These are phyloP conservation scores for Bassia scoparia DNA, from an alignment of 148 eudicot species.

Conservation along the genomic window DNA sequence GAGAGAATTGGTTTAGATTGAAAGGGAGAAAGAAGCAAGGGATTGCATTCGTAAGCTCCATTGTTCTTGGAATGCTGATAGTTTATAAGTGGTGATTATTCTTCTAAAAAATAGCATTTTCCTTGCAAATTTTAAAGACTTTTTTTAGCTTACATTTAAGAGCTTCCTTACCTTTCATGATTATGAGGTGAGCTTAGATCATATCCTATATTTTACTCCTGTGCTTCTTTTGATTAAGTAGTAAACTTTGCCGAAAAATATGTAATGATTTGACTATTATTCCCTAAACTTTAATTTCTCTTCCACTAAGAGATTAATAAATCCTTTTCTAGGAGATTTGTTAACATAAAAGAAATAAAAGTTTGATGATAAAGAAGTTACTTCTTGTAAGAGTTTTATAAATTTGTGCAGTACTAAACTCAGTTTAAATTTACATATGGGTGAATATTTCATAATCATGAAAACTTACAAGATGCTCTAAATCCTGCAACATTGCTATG, in stretches of 20 bases:
- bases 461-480: too few relatives aligned
- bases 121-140: neutral
- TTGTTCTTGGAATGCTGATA: conserved; percentile 29
- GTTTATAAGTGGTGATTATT: conserved; percentile 8
- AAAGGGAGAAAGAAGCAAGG: conserved; percentile 9
- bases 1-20: conserved; percentile 9
- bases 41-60: neutral
- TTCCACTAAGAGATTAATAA: neutral
- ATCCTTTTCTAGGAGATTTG: too few relatives aligned
- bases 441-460: too few relatives aligned
- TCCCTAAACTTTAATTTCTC: neutral
- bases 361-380: too few relatives aligned
- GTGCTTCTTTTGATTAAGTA: conserved; percentile 6
- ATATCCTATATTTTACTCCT: neutral
- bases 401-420: too few relatives aligned
- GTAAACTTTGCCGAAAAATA: conserved; percentile 4
- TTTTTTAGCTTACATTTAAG: too few relatives aligned
- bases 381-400: too few relatives aligned
- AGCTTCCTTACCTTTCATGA: conserved; percentile 22
- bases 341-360: too few relatives aligned
- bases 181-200: conserved; percentile 2
- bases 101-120: neutral
- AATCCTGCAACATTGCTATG: too few relatives aligned
- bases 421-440: too few relatives aligned
- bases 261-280: neutral